A percentile compares a stretch with the other conserved stretches of the same genome.
These are phyloP conservation scores for Xylaria sp. DNA, from an alignment of 2,329 filamentous ascomycete genomes.

Conservation along the genomic window DNA sequence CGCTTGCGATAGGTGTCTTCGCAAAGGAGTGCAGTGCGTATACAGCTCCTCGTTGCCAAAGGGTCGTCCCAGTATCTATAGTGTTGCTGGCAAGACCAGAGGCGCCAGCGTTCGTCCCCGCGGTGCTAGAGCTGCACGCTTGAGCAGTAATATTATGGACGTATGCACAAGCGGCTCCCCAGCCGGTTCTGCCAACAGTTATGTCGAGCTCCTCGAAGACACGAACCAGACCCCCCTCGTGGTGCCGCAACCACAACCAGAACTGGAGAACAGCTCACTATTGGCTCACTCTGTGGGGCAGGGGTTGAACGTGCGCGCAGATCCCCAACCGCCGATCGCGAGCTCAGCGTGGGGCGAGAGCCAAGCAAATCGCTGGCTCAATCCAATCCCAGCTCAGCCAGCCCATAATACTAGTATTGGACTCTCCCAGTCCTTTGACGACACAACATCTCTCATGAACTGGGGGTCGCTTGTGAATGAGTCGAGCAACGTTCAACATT, in stretches of 20 bases:
- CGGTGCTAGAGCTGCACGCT: not conserved
- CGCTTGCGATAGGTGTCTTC: not conserved
- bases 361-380: no score
- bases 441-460: not conserved
- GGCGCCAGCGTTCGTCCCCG: not conserved
- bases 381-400: not conserved
- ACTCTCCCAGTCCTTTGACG: not conserved
- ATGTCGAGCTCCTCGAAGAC: not conserved
- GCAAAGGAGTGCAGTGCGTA: not conserved
- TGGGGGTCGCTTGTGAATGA: not conserved
- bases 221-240: not conserved
- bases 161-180: not conserved
- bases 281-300: not conserved
- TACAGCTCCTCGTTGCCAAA: not conserved
- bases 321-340: not conserved
- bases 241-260: not conserved
- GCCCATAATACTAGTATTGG: not conserved
- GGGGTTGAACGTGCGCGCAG: not conserved
- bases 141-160: not conserved
- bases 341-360: not conserved
- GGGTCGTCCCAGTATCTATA: not conserved
- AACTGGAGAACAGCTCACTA: not conserved
- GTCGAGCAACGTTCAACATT: not conserved
- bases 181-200: not conserved
- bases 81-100: no score